Evolutionary conservation across 495 filamentous ascomycete species (phyloP).

Genomic region (Thozetella sp.): DNA sequence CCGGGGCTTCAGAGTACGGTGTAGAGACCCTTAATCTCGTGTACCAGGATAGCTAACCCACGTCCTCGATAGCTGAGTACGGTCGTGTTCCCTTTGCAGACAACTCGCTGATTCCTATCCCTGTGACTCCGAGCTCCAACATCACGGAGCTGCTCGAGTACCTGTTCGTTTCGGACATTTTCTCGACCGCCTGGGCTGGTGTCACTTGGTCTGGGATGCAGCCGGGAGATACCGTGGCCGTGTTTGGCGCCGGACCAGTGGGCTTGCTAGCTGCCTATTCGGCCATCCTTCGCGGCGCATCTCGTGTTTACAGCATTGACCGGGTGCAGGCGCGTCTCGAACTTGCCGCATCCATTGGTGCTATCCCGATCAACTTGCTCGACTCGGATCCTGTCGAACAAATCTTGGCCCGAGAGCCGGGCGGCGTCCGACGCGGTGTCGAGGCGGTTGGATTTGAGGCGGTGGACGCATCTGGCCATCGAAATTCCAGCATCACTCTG

Average conservation of each 20-base stretch:
- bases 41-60: too few relatives aligned
- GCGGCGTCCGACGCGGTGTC: neutral
- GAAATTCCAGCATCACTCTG: neutral
- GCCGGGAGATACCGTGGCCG: neutral
- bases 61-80: neutral
- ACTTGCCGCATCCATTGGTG: neutral
- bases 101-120: neutral
- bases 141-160: neutral
- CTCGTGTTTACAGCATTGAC: neutral
- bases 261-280: neutral
- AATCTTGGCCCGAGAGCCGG: neutral
- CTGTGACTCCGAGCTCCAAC: neutral
- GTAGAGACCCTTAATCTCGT: too few relatives aligned
- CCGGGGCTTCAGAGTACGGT: neutral
- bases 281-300: neutral
- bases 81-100: neutral
- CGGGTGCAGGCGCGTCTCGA: neutral
- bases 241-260: neutral
- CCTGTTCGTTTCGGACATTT: neutral
- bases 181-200: neutral
- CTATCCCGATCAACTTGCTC: neutral
- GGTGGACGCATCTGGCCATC: neutral
- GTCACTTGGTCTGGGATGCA: neutral
- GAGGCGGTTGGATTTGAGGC: neutral
- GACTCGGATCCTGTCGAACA: neutral